Evolutionary conservation across 495 filamentous ascomycete genomes (phyloP).

Genomic region (Podospora australis): DNA sequence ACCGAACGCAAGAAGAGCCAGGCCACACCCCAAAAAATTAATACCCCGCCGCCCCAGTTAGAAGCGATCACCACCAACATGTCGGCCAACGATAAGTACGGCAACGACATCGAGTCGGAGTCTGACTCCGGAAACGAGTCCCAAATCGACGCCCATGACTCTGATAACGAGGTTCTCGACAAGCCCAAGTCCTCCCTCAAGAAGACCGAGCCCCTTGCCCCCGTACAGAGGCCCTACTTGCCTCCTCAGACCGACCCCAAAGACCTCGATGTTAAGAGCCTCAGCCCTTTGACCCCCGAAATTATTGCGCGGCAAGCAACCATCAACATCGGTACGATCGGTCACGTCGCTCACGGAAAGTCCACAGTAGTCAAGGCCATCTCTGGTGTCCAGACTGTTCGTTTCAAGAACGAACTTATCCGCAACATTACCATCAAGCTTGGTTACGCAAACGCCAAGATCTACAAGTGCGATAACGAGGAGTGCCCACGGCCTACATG

Average conservation of each 20-base stretch:
- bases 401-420: conserved; percentile 99
- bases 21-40: conserved; percentile 14
- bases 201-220: conserved; percentile 35
- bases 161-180: conserved; percentile 34
- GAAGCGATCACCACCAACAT: conserved; percentile 27
- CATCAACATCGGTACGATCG: conserved; percentile 98
- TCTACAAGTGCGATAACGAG: conserved; percentile 94
- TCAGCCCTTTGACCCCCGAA: conserved; percentile 85
- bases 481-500: conserved; percentile 90
- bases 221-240: conserved; percentile 47
- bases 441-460: conserved; percentile 97
- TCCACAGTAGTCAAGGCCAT: conserved; percentile 98
- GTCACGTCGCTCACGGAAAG: conserved; percentile 97
- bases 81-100: conserved; percentile 43
- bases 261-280: conserved; percentile 66
- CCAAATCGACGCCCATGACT: conserved; percentile 30
- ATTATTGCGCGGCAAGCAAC: conserved; percentile 97
- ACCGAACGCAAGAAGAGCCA: too few species aligned
- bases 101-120: conserved; percentile 44
- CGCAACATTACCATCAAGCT: conserved; percentile 99
- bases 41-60: conserved; percentile 25
- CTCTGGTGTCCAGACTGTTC: conserved; percentile 95
- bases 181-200: conserved; percentile 43
- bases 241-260: conserved; percentile 88
- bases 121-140: conserved; percentile 44